phyloP scores from a whole-genome alignment of 495 filamentous ascomycete genomes.

The Penicillium cosmopolitanum region DNA sequence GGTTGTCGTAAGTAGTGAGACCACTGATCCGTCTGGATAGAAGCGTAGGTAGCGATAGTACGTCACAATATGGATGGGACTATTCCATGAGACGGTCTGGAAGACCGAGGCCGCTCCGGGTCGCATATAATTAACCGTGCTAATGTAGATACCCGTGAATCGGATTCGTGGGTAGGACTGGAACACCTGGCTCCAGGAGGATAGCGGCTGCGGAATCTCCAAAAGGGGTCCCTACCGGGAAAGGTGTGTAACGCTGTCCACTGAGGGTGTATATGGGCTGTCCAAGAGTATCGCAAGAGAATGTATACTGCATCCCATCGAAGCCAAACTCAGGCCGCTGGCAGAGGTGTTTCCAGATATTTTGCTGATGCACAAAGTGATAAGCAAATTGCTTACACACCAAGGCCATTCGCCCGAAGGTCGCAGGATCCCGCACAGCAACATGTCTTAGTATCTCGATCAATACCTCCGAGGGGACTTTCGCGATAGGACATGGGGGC shows the following conservation, averaged over 20 bases:
- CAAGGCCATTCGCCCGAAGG: slow-evolving; percentile 74
- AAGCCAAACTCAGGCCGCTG: slow-evolving; percentile 74
- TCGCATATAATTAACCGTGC: slow-evolving; percentile 92
- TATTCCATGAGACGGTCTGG: slow-evolving; percentile 67
- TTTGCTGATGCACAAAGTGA: slow-evolving; percentile 80
- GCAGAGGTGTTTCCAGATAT: slow-evolving; percentile 85
- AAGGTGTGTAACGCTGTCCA: slow-evolving; percentile 42
- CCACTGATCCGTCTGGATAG: slow-evolving; percentile 83
- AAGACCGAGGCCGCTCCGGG: slow-evolving; percentile 66
- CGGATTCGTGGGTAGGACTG: slow-evolving; percentile 81
- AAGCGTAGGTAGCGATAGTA: slow-evolving; percentile 97
- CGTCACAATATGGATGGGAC: slow-evolving; percentile 92
- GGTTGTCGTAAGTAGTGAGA: slow-evolving; percentile 75
- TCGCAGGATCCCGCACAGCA: slow-evolving; percentile 75
- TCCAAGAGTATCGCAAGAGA: slow-evolving; percentile 65
- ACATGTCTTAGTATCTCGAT: slow-evolving; percentile 71
- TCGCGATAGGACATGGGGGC: slow-evolving; percentile 76
- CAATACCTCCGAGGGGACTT: slow-evolving; percentile 81
- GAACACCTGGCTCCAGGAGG: slow-evolving; percentile 67
- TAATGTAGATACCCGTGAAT: slow-evolving; percentile 94
- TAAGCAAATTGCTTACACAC: slow-evolving; percentile 90
- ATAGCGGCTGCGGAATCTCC: slow-evolving; percentile 43
- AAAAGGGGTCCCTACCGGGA: slow-evolving; percentile 34
- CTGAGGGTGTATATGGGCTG: slow-evolving; percentile 50
- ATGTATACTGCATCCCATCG: slow-evolving; percentile 82